phyloP scores from a whole-genome alignment of 805 yeast species.

The Saccharomyces eubayanus region DNA sequence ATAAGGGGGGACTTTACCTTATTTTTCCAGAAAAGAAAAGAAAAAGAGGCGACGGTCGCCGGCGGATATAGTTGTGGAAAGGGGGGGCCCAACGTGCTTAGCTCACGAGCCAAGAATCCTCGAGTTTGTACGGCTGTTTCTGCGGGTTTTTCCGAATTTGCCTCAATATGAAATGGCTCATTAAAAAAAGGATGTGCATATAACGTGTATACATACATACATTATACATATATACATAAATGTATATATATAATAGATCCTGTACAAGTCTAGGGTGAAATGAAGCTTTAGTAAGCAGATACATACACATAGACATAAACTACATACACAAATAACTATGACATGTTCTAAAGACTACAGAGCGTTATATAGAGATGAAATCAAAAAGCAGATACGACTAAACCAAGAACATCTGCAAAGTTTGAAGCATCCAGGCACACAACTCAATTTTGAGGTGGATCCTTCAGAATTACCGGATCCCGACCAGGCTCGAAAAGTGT shows the following conservation, averaged over 20 bases:
- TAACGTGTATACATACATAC: background rate
- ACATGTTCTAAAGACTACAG: background rate
- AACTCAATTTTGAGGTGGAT: constrained; percentile 20
- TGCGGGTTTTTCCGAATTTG: background rate
- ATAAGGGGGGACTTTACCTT: background rate
- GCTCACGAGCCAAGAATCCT: background rate
- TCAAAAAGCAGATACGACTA: constrained; percentile 19
- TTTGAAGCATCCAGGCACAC: constrained; percentile 26
- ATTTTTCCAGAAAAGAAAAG: background rate
- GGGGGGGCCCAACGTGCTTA: background rate
- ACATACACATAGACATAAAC: background rate
- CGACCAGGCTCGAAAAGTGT: constrained; percentile 32
- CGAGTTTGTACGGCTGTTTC: background rate
- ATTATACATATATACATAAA: background rate
- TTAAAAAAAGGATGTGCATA: background rate
- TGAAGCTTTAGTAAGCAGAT: background rate
- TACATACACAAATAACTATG: background rate
- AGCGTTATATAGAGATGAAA: constrained; percentile 11
- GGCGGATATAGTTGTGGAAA: background rate
- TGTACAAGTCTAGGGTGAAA: too few relatives aligned
- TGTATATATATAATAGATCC: background rate
- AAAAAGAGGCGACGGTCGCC: background rate
- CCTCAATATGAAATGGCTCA: background rate
- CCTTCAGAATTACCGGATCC: constrained; percentile 12
- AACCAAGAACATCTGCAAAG: constrained; percentile 25